These are phyloP conservation scores for Manihot esculenta DNA, from an alignment of 441 rosid genomes.

Conservation along the genomic window DNA sequence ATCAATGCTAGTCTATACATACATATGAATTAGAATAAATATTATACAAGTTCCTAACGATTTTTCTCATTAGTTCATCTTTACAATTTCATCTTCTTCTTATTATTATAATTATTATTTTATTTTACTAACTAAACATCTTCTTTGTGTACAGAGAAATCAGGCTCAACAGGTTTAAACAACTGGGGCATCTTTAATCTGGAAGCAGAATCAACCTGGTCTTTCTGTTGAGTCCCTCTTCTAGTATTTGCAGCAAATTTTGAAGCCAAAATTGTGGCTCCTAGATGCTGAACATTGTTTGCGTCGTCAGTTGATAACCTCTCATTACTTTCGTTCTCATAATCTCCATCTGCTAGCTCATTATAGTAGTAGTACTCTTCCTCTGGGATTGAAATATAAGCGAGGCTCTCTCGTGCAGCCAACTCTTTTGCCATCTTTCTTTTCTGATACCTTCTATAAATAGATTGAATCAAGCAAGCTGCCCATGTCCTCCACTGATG, in stretches of 20 bases:
- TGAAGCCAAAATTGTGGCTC: slow-evolving; percentile 59
- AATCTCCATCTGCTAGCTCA: slow-evolving; percentile 17
- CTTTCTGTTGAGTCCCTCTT: slow-evolving; percentile 42
- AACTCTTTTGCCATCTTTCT: slow-evolving; percentile 30
- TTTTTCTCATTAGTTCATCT: not conserved
- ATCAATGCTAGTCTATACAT: not conserved
- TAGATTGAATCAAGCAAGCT: slow-evolving; percentile 38
- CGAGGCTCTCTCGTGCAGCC: slow-evolving; percentile 18
- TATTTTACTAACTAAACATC: slow-evolving; percentile 17
- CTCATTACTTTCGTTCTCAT: slow-evolving; percentile 16
- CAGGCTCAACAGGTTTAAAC: slow-evolving; percentile 76
- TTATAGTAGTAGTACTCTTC: slow-evolving; percentile 15
- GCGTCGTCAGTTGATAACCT: slow-evolving; percentile 17
- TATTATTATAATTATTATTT: too few relatives aligned
- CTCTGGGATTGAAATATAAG: slow-evolving; percentile 14
- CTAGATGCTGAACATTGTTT: slow-evolving; percentile 38
- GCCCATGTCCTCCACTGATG: slow-evolving; percentile 50
- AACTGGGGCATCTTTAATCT: slow-evolving; percentile 76
- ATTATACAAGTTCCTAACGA: not conserved
- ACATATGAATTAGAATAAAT: not conserved
- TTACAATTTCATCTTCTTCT: not conserved
- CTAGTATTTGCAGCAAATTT: slow-evolving; percentile 63
- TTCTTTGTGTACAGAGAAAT: slow-evolving; percentile 38
- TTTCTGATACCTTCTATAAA: slow-evolving; percentile 38
- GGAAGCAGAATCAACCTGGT: slow-evolving; percentile 37